phyloP scores from a whole-genome alignment of 2,329 filamentous ascomycete species.

The Phaeophleospora eucalypticola region DNA sequence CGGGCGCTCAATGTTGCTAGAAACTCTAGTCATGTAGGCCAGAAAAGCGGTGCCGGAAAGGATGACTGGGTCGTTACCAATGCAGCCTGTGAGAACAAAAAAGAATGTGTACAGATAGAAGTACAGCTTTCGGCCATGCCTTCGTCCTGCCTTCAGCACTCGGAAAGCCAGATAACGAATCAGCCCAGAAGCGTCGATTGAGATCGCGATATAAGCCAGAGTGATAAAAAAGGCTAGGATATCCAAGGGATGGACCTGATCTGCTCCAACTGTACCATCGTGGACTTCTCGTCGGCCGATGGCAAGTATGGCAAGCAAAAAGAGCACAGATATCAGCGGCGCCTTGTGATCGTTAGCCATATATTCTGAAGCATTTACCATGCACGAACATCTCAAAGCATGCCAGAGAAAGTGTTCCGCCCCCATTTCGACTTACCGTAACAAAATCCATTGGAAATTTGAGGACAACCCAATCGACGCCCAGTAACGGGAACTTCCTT shows the following conservation, averaged over 20 bases:
- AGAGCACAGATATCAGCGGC: conserved; percentile 66
- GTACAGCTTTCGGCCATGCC: conserved; percentile 62
- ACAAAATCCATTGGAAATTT: conserved; percentile 72
- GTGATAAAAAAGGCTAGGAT: conserved; percentile 74
- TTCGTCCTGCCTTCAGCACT: conserved; percentile 63
- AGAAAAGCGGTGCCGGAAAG: conserved; percentile 70
- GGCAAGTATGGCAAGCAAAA: conserved; percentile 64
- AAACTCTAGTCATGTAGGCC: conserved; percentile 72
- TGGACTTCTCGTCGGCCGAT: conserved; percentile 64
- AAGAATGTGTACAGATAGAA: conserved; percentile 72
- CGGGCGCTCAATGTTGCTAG: conserved; percentile 66
- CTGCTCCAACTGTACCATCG: conserved; percentile 63
- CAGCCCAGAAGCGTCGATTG: conserved; percentile 71
- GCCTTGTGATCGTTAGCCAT: too few species aligned
- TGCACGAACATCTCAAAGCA: too few species aligned
- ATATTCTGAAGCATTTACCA: too few species aligned
- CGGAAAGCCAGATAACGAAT: conserved; percentile 68
- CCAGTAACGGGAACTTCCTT: too few species aligned
- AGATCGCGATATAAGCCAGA: conserved; percentile 66
- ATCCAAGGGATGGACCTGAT: conserved; percentile 65
- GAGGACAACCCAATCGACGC: too few species aligned
- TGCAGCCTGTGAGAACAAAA: conserved; percentile 62
- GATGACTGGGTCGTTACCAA: conserved; percentile 73
- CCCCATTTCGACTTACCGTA: too few species aligned
- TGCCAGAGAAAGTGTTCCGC: too few species aligned